Base-by-base conservation (phyloP, 306 rosid genomes). In the Canavalia gladiata region DNA sequence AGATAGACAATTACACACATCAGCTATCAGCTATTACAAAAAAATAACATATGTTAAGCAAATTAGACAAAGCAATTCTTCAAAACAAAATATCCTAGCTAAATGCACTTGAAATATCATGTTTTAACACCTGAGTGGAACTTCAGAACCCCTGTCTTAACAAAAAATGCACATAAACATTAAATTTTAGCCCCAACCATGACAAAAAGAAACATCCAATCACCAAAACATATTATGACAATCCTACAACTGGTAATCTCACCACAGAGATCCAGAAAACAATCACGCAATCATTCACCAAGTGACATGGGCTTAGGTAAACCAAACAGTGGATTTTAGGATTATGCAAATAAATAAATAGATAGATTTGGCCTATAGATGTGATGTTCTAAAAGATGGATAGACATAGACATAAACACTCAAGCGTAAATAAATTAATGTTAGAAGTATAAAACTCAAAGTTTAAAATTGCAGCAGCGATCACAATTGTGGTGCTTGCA, bases 321-420 rank as follows among this genome's bases (percentile, higher is more conserved):
- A 81, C 68, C 51, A 75, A 13, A 50, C 51, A 63, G 39, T 33
- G 30, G 54, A 64, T 37, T 49, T 25, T 18, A 35, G n/a, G 64
- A 64, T 35, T 37, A 64, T 74, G 68, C 62, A 76, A 76, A 64
- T 11, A 63, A 35, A 35, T 2, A 25, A 73, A 73, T 13, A 25
- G 6, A 73, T 34, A 50, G 39, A 49, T 46, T 58, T 10, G 1
- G 35, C 13, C 63, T 6, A 25, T 45, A 50, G 50, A 50, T 25
- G 41, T 63, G 25, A 52, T 74, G 72, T 78, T 57, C 29, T 68
- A 49, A 59, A 82, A 31, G 66, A 76, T 46, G 72, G 68, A 28
- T 50, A 59, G 86, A 29, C 18, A 28, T 50, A 59, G 86, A 29
- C 18, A 39, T 59, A 49, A 58, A 50, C 50, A 33, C 39, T 28